Conservation (phyloP, 345 rosid genomes). For the Anacardium occidentale region DNA sequence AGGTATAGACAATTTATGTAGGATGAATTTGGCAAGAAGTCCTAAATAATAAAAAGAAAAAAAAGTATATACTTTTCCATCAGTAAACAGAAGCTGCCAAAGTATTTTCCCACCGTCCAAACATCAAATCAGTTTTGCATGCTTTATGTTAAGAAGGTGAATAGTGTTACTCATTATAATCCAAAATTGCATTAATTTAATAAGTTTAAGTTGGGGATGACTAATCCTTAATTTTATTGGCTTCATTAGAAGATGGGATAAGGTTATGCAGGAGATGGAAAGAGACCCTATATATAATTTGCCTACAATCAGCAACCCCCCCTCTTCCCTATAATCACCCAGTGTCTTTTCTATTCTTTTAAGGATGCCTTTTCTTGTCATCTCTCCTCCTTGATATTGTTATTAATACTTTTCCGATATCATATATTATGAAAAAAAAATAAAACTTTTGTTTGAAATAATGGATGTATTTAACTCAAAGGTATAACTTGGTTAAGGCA, state of each 20-base stretch:
- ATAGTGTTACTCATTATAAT: not conserved
- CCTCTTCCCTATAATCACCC: not conserved
- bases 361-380: not conserved
- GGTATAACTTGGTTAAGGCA: too few species aligned
- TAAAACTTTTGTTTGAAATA: too few species aligned
- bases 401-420: too few species aligned
- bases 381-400: too few species aligned
- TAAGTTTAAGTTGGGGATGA: not conserved
- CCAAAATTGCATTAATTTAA: not conserved
- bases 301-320: not conserved
- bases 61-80: not conserved
- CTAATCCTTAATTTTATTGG: conserved; percentile 5
- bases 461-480: too few species aligned
- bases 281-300: not conserved
- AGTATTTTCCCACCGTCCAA: conserved; percentile 4
- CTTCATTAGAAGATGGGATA: not conserved
- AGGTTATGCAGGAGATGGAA: conserved; percentile 1
- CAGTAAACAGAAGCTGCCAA: too few species aligned
- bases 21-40: too few species aligned
- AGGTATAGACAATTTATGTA: too few species aligned
- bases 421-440: too few species aligned
- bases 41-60: not conserved
- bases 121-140: not conserved
- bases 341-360: not conserved
- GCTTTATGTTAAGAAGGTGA: not conserved